Base-by-base conservation (phyloP, 1,139 yeast genomes). In the Suhomyces terraborum region DNA sequence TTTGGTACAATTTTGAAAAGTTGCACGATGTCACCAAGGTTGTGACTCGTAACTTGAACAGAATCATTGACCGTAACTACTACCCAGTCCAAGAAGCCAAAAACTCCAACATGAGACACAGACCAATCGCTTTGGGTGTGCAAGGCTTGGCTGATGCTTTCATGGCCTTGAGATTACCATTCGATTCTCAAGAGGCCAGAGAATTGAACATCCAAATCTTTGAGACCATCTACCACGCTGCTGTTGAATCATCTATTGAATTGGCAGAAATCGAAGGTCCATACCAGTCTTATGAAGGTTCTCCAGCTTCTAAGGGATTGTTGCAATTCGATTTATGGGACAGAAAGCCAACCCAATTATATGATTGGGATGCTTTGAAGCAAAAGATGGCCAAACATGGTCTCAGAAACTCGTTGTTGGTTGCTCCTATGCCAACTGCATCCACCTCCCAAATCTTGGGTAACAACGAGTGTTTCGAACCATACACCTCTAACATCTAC, bases 341-440 rank as follows among this genome's bases (percentile, higher is more conserved):
- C 51, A 69, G 73, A 58, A 77, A 77, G 57, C 83, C 83, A 36
- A 69, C 81, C 39, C 77, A 72, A 49, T 69, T 77, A 52, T 78
- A 70, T 69, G 77, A 88, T 60, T 88, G 96, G 96, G 86, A 79
- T 51, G 52, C 66, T 12, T 67, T 87, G 56, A 88, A 86, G 66
- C 73, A 65, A 23, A 71, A 80, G 41, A 64, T 88, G 53, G 71
- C 72, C 47, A 67, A 70, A 55, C 67, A 79, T 58, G 96, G 96
- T 38, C 53, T 88, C 45, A 73, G 96, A 58, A 88, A 88, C 73
- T 88, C 96, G 12, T 68, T 88, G 54, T 70, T 88, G 42, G 87
- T 87, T 42, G 96, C 95, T 3, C 95, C 95, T 35, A 88, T 88
- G 96, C 96, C 96, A 32, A 88, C 96, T 22, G 96, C 96, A 2